These are phyloP conservation scores for Torulaspora indica DNA, from an alignment of 805 yeast genomes.

Conservation along the genomic window DNA sequence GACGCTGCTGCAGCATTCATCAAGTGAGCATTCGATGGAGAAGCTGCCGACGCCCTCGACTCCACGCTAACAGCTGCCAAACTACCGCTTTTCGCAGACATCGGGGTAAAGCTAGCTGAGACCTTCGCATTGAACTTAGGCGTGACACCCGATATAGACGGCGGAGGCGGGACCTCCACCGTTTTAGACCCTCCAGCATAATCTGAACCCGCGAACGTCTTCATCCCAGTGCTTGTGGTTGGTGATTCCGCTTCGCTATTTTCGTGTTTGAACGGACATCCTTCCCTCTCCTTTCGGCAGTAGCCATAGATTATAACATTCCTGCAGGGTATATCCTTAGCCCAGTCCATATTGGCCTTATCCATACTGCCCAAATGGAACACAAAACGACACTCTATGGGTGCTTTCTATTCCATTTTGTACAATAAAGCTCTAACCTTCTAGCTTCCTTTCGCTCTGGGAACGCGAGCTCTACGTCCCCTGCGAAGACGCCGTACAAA, in stretches of 20 bases:
- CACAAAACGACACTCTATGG: not conserved
- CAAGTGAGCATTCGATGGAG: slow-evolving; percentile 2
- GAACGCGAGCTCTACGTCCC: not conserved
- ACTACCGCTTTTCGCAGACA: slow-evolving; percentile 13
- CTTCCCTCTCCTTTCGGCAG: slow-evolving; percentile 82
- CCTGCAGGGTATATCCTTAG: slow-evolving; percentile 75
- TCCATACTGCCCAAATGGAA: slow-evolving; percentile 21
- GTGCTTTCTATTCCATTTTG: slow-evolving; percentile 2
- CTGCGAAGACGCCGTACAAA: not conserved
- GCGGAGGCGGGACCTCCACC: slow-evolving; percentile 1
- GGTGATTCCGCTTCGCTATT: slow-evolving; percentile 27
- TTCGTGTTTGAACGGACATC: slow-evolving; percentile 77
- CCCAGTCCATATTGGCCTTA: slow-evolving; percentile 42
- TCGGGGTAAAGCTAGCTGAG: slow-evolving; percentile 53
- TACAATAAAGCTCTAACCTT: not conserved
- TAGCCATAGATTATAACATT: slow-evolving; percentile 81
- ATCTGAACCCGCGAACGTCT: slow-evolving; percentile 4
- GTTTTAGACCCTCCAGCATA: not conserved
- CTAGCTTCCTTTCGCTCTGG: slow-evolving; percentile 2
- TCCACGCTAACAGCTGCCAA: slow-evolving; percentile 2
- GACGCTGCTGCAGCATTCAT: slow-evolving; percentile 7
- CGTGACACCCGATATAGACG: slow-evolving; percentile 15
- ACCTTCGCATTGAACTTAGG: slow-evolving; percentile 49
- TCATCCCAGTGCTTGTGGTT: slow-evolving; percentile 10
- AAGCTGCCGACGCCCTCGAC: slow-evolving; percentile 2